phyloP scores from a whole-genome alignment of 2,329 filamentous ascomycete genomes.

The Trichoderma breve region DNA sequence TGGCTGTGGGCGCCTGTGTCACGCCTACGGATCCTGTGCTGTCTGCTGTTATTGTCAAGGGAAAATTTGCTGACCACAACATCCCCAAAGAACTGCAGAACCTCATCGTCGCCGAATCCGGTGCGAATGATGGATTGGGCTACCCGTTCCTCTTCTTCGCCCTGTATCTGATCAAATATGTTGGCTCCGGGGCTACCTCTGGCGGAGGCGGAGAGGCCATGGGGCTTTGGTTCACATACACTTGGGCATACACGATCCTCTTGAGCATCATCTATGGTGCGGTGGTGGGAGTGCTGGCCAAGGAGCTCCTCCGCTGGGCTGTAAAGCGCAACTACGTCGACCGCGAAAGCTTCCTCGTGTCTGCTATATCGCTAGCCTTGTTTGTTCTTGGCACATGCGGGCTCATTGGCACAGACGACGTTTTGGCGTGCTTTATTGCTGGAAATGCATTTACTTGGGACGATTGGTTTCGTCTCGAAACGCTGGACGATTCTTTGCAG shows the following conservation, averaged over 20 bases:
- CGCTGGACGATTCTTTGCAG: conserved; percentile 86
- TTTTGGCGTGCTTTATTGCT: conserved; percentile 88
- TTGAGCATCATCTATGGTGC: conserved; percentile 76
- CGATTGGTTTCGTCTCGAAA: conserved; percentile 90
- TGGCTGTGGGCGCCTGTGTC: conserved; percentile 81
- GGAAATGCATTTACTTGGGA: conserved; percentile 91
- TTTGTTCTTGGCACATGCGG: conserved; percentile 87
- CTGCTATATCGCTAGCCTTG: conserved; percentile 78
- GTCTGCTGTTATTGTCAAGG: conserved; percentile 88
- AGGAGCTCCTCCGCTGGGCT: conserved; percentile 79
- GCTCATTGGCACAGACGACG: conserved; percentile 83
- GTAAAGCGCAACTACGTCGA: conserved; percentile 80
- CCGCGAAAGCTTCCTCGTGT: conserved; percentile 82
- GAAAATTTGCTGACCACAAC: conserved; percentile 88
- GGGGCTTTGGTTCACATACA: conserved; percentile 80
- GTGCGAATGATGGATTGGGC: conserved; percentile 83
- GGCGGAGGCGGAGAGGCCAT: conserved; percentile 67
- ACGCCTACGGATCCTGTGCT: conserved; percentile 88
- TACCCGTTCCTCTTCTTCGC: conserved; percentile 88
- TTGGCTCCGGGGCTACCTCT: conserved; percentile 54
- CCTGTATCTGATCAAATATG: conserved; percentile 78
- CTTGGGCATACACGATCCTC: conserved; percentile 78
- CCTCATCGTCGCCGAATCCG: conserved; percentile 78
- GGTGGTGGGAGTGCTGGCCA: conserved; percentile 75
- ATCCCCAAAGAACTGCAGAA: conserved; percentile 78